phyloP scores from a whole-genome alignment of 257 asterid species.

The Solanum sejunctum region DNA sequence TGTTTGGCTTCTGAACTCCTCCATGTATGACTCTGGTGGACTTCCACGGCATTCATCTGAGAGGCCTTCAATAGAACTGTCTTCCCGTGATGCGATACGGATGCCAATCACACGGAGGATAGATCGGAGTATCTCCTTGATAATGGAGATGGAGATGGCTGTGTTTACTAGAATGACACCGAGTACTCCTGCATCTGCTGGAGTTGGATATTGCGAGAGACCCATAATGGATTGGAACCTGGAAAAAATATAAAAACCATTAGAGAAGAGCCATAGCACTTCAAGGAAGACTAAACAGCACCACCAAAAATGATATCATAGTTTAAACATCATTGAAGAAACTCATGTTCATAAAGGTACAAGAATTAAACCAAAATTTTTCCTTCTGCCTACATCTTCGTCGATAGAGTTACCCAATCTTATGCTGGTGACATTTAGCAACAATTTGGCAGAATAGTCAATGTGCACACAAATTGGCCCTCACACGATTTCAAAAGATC shows the following conservation, averaged over 20 bases:
- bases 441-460: neutral
- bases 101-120: slow-evolving; percentile 11
- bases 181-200: slow-evolving; percentile 12
- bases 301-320: neutral
- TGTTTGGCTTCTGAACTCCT: slow-evolving; percentile 53
- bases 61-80: neutral
- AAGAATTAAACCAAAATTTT: neutral
- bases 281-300: neutral
- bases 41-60: slow-evolving; percentile 19
- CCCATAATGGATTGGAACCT: slow-evolving; percentile 8
- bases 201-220: slow-evolving; percentile 11
- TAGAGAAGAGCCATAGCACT: neutral
- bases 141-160: slow-evolving; percentile 6
- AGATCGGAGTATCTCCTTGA: slow-evolving; percentile 9
- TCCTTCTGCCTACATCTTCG: neutral
- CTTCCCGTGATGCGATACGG: slow-evolving; percentile 3
- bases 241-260: neutral
- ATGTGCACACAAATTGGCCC: neutral
- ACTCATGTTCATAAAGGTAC: neutral
- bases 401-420: neutral
- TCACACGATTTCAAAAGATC: neutral
- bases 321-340: neutral
- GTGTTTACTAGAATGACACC: slow-evolving; percentile 4
- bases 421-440: neutral
- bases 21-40: slow-evolving; percentile 65